Percentiles rank a stretch among this genome's conserved stretches.
These are phyloP conservation scores for Friedmanniomyces simplex DNA, from an alignment of 495 filamentous ascomycete species.

Conservation along the genomic window DNA sequence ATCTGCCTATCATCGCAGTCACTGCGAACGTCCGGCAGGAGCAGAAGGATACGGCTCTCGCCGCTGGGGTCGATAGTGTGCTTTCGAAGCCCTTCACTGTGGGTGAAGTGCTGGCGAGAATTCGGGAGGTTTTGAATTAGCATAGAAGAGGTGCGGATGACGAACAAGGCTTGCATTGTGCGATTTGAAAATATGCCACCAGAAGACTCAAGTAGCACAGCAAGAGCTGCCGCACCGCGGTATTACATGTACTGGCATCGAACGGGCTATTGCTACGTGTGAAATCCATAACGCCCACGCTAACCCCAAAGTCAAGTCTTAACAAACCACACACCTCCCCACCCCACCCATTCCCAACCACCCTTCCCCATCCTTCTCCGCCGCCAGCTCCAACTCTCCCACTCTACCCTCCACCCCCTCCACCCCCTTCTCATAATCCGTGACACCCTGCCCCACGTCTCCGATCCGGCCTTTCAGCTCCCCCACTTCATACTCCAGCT, in stretches of 20 bases:
- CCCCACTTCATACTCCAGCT: conserved; percentile 88
- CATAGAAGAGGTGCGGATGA: too few relatives aligned
- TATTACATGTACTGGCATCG: too few relatives aligned
- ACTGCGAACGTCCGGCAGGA: conserved; percentile 21
- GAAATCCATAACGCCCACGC: too few relatives aligned
- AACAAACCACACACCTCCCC: neutral
- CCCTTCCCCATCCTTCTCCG: conserved; percentile 48
- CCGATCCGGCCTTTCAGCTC: conserved; percentile 70
- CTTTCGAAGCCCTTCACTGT: conserved; percentile 18
- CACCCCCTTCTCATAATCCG: conserved; percentile 73
- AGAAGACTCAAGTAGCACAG: too few relatives aligned
- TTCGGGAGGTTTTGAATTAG: neutral
- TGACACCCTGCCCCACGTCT: conserved; percentile 77
- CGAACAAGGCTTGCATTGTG: too few relatives aligned
- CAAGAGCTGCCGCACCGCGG: too few relatives aligned
- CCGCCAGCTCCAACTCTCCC: conserved; percentile 54
- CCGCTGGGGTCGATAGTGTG: conserved; percentile 18
- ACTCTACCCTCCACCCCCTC: conserved; percentile 65
- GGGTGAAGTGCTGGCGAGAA: conserved; percentile 7
- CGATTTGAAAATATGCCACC: too few relatives aligned
- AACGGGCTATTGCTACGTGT: too few relatives aligned
- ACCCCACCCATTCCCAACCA: conserved; percentile 28
- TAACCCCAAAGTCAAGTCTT: neutral
- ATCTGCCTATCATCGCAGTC: conserved; percentile 19
- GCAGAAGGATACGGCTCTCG: conserved; percentile 14